phyloP scores from a whole-genome alignment of 2,329 filamentous ascomycete species.

The Pyrenophora seminiperda region DNA sequence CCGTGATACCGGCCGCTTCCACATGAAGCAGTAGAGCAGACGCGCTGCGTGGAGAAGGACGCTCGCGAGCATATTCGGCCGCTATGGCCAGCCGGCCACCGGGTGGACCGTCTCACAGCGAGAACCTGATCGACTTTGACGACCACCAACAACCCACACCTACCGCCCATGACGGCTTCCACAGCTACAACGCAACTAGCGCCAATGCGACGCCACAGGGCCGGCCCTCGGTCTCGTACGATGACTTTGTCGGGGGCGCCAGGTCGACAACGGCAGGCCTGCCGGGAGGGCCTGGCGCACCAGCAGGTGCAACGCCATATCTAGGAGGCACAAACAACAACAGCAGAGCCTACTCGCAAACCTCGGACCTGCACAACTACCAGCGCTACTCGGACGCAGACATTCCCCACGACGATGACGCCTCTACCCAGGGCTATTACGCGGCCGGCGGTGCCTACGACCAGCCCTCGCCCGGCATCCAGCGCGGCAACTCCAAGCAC shows the following conservation, averaged over 20 bases:
- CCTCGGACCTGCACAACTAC: constrained; percentile 84
- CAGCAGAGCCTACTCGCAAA: constrained; percentile 67
- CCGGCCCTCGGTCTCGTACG: constrained; percentile 89
- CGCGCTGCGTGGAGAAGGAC: constrained; percentile 30
- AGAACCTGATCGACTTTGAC: constrained; percentile 74
- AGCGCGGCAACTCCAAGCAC: constrained; percentile 59
- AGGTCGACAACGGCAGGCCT: constrained; percentile 52
- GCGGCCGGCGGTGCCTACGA: constrained; percentile 68
- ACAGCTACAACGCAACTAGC: constrained; percentile 73
- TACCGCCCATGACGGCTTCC: constrained; percentile 79
- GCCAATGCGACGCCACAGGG: constrained; percentile 65
- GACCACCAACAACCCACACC: constrained; percentile 74
- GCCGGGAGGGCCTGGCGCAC: constrained; percentile 51
- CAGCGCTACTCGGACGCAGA: constrained; percentile 90
- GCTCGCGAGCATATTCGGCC: constrained; percentile 30
- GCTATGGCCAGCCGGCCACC: constrained; percentile 61
- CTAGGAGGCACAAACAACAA: constrained; percentile 40
- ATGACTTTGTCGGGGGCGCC: constrained; percentile 83
- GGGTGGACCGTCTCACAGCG: constrained; percentile 54
- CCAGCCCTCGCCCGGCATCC: constrained; percentile 55
- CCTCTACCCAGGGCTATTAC: constrained; percentile 77
- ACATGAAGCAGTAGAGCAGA: constrained; percentile 32
- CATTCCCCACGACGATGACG: constrained; percentile 77
- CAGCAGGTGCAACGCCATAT: constrained; percentile 46
- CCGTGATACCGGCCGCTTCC: constrained; percentile 13